Evolutionary conservation across 768 basidiomycete genomes (phyloP).

Genomic region (Boletus coccyginus): DNA sequence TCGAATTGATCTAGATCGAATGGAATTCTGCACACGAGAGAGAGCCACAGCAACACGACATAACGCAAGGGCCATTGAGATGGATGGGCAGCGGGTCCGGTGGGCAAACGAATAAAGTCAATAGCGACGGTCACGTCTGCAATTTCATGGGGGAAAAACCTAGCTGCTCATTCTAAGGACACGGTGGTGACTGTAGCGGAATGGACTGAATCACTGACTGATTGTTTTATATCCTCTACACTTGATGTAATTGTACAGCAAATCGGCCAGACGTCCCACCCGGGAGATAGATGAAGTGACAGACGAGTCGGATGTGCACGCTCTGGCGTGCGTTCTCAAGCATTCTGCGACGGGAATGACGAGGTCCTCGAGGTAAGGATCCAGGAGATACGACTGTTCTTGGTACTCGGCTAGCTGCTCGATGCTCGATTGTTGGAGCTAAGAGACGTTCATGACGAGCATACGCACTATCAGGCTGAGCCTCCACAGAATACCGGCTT

Average conservation of each 20-base stretch:
- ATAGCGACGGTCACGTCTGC: conserved; percentile 76
- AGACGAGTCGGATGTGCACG: conserved; percentile 31
- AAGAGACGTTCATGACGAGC: neutral
- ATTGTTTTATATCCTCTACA: conserved; percentile 89
- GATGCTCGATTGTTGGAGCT: neutral
- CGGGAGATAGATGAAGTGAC: conserved; percentile 34
- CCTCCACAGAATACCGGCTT: conserved; percentile 40
- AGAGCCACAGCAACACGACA: conserved; percentile 87
- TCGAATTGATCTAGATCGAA: conserved; percentile 90
- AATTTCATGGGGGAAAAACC: conserved; percentile 92
- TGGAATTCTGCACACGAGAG: conserved; percentile 89
- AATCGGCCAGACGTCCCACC: conserved; percentile 49
- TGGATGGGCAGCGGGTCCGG: conserved; percentile 40
- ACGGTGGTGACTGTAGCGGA: neutral
- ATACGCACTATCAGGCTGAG: conserved; percentile 51
- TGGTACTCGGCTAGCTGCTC: conserved; percentile 83
- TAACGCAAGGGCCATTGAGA: conserved; percentile 81
- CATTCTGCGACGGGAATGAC: conserved; percentile 69
- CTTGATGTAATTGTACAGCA: conserved; percentile 83
- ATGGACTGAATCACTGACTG: conserved; percentile 50
- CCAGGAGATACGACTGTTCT: conserved; percentile 89
- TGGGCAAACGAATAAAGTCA: conserved; percentile 52
- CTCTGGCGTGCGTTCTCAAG: conserved; percentile 55
- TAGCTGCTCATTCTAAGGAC: conserved; percentile 51
- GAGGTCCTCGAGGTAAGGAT: conserved; percentile 81